A percentile compares a stretch with the other conserved stretches of the same genome.
These are phyloP conservation scores for Datura wrightii DNA, from an alignment of 257 asterid species.

Conservation along the genomic window DNA sequence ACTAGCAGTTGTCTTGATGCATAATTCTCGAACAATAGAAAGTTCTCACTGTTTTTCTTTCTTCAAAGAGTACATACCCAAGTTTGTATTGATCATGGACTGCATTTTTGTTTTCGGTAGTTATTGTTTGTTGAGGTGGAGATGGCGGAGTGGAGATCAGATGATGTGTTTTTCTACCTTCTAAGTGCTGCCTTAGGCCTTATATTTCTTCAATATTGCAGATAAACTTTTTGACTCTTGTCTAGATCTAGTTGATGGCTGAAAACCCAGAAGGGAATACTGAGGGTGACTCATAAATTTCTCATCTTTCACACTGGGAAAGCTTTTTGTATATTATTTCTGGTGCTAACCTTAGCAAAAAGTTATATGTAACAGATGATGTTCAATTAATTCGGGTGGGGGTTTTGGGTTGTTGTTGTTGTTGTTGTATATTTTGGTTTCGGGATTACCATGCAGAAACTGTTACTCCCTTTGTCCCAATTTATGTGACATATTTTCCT, in stretches of 20 bases:
- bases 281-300: neutral
- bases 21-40: too few relatives aligned
- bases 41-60: too few relatives aligned
- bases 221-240: neutral
- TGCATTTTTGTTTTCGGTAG: neutral
- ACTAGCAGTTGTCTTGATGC: too few relatives aligned
- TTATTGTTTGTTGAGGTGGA: neutral
- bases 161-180: neutral
- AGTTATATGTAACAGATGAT: neutral
- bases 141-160: neutral
- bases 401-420: too few relatives aligned
- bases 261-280: neutral
- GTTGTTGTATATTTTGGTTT: neutral
- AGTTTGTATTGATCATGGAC: slow-evolving; percentile 7
- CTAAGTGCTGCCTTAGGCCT: neutral
- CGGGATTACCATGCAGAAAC: neutral
- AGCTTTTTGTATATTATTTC: neutral
- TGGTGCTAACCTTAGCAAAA: slow-evolving; percentile 17
- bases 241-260: slow-evolving; percentile 10
- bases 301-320: neutral
- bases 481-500: neutral
- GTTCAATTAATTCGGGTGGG: neutral
- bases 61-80: too few relatives aligned
- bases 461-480: neutral
- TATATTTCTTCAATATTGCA: slow-evolving; percentile 1